Conservation (phyloP, 345 rosid species). For the Dipteronia dyeriana region DNA sequence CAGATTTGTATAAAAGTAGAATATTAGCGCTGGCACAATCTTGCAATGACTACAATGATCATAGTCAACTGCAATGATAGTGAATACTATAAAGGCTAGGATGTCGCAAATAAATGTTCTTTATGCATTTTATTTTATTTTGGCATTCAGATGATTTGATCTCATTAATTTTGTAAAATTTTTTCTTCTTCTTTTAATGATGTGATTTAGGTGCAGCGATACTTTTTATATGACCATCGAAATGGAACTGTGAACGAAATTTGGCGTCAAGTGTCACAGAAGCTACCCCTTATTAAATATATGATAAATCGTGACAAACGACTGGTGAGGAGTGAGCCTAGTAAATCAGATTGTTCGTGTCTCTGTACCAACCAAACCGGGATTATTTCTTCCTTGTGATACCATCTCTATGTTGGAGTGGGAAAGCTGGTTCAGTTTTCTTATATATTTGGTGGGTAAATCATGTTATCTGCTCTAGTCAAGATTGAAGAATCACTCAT, state of each 20-base stretch:
- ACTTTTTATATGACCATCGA: conserved; percentile 57
- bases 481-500: conserved; percentile 16
- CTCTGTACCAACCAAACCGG: conserved; percentile 78
- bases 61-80: not conserved
- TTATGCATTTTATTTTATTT: not conserved
- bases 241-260: conserved; percentile 87
- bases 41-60: not conserved
- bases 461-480: not conserved
- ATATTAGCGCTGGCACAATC: not conserved
- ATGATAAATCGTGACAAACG: conserved; percentile 90
- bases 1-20: not conserved
- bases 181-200: not conserved
- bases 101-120: not conserved
- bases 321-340: conserved; percentile 51
- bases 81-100: too few species aligned
- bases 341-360: conserved; percentile 71
- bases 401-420: not conserved
- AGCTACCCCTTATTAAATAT: conserved; percentile 78
- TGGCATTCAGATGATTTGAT: not conserved
- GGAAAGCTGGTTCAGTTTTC: not conserved
- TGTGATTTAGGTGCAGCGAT: conserved; percentile 65
- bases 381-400: conserved; percentile 43
- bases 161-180: not conserved
- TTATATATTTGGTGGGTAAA: not conserved
- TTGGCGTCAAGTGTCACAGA: conserved; percentile 84